Evolutionary conservation across 306 rosid genomes (phyloP), one percentile per base, ranked within the genome.

Genomic region (Corylus heterophylla): DNA sequence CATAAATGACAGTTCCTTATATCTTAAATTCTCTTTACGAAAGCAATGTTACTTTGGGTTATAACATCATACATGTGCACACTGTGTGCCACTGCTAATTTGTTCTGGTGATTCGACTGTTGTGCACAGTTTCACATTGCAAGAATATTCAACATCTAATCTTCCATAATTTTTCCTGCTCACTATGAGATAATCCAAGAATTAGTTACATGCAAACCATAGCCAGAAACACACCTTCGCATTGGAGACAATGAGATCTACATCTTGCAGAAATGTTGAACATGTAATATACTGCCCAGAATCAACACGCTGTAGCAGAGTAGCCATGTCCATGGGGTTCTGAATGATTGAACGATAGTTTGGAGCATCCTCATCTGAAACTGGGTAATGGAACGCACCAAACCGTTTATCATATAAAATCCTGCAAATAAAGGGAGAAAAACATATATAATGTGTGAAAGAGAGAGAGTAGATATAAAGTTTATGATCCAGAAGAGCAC

Each of bases 291-390:
- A 95, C 78, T 87, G 90, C 45, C 99, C 97, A 48, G 94, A 87
- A 84, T 95, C 99, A 79, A 95, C 99, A 74, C 86, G 92, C 80
- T 90, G 98, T 81, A 95, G 89, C 74, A 95, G 78, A 29, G 95
- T 91, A 66, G 99, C 94, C 84, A 91, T 63, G 78, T 95, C 98
- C 97, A 95, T 90, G 16, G 99, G 98, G 86, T 89, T 95, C 81
- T 95, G 99, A 73, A 95, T 93, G 29, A 95, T 83, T 75, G 90
- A 31, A 56, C 97, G 95, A 83, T 95, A 95, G 88, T 95, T 91
- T 56, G 99, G 99, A 59, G 99, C 99, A 77, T 95, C 99, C 84
- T 95, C 99, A 80, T 95, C 99, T 7, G 83, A 81, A 77, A 95
- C 99, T 72, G 99, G 99, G 85, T 81, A 87, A 84, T 95, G 99